Conservation (phyloP, 345 rosid species). For the Linum usitatissimum region DNA sequence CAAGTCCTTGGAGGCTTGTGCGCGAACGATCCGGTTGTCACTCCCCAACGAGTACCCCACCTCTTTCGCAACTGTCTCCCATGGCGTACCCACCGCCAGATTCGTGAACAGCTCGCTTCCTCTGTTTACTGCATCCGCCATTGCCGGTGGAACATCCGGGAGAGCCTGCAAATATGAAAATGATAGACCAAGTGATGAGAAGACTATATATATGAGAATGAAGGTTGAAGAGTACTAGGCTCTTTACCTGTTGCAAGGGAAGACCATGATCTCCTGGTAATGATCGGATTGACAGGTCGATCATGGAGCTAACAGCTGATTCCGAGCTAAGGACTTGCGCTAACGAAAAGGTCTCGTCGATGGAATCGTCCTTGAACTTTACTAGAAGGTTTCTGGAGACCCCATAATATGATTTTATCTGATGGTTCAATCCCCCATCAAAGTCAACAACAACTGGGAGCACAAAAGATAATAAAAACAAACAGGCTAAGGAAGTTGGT, state of each 20-base stretch:
- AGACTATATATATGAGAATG: not conserved
- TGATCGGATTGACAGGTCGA: conserved; percentile 86
- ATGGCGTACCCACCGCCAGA: conserved; percentile 77
- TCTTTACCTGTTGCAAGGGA: conserved; percentile 86
- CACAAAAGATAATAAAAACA: not conserved
- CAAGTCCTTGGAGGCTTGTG: conserved; percentile 58
- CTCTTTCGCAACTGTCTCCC: conserved; percentile 89
- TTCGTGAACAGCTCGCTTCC: conserved; percentile 77
- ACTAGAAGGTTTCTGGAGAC: conserved; percentile 83
- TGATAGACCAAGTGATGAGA: too few species aligned
- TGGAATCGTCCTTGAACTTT: conserved; percentile 74
- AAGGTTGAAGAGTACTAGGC: not conserved
- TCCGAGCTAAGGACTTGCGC: conserved; percentile 89
- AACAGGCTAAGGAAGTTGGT: not conserved
- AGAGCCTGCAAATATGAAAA: conserved; percentile 42
- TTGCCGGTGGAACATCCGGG: conserved; percentile 94
- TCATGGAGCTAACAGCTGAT: conserved; percentile 80
- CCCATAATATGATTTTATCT: conserved; percentile 92
- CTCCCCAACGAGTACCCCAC: conserved; percentile 64
- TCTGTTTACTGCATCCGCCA: conserved; percentile 88
- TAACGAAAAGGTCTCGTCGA: conserved; percentile 77
- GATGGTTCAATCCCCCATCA: conserved; percentile 16
- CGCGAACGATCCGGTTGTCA: conserved; percentile 58
- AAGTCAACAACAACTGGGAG: conserved; percentile 4
- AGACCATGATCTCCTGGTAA: conserved; percentile 94